Percentiles rank a stretch among this genome's conserved stretches.
These are phyloP conservation scores for Dissoconium aciculare DNA, from an alignment of 2,329 filamentous ascomycete genomes.

Conservation along the genomic window DNA sequence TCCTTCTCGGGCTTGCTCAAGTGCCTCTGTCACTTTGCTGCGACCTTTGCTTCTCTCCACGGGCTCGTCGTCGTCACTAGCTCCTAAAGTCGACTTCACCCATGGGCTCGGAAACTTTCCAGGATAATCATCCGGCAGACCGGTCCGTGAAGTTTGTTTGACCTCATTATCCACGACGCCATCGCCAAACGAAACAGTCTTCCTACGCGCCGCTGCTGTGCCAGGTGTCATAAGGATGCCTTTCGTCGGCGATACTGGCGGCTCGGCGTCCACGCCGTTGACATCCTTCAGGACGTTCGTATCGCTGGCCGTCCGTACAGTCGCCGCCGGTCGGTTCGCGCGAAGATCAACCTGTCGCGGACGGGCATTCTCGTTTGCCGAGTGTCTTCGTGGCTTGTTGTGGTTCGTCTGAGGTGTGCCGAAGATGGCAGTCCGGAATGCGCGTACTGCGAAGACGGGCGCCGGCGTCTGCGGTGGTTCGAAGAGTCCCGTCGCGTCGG, in stretches of 20 bases:
- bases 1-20: conserved; percentile 32
- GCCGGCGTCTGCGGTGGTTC: conserved; percentile 50
- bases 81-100: conserved; percentile 22
- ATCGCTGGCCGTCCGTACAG: conserved; percentile 19
- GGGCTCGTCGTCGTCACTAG: conserved; percentile 16
- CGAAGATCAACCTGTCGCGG: conserved; percentile 6
- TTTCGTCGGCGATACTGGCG: conserved; percentile 40
- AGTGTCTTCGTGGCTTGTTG: conserved; percentile 18
- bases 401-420: conserved; percentile 43
- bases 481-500: conserved; percentile 28
- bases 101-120: conserved; percentile 39
- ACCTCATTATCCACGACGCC: conserved; percentile 42
- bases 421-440: conserved; percentile 50
- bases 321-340: conserved; percentile 15
- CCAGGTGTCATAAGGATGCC: conserved; percentile 52
- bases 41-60: conserved; percentile 21
- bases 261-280: conserved; percentile 13
- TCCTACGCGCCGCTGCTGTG: conserved; percentile 40
- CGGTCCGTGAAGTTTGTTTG: conserved; percentile 33
- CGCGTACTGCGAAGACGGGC: conserved; percentile 51
- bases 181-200: conserved; percentile 46
- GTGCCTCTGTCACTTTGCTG: conserved; percentile 30
- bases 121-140: conserved; percentile 33
- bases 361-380: conserved; percentile 17
- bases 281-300: conserved; percentile 10